Evolutionary conservation across 75 land plant species (phyloP).

Genomic region (Pinus albicaulis): DNA sequence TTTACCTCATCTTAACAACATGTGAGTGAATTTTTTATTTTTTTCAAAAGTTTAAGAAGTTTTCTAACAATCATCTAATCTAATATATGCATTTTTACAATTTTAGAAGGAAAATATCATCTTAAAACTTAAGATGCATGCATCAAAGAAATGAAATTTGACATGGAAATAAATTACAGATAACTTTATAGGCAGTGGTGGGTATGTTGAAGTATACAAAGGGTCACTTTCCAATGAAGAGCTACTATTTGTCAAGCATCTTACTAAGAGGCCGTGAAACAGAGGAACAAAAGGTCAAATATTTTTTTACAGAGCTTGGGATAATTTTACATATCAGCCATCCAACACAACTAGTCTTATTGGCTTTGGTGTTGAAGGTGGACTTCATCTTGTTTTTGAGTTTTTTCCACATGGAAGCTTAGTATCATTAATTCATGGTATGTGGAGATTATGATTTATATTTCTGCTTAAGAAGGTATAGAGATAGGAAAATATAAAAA

Average conservation of each 20-base stretch:
- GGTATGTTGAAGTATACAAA: slow-evolving; percentile 16
- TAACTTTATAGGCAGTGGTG: slow-evolving; percentile 14
- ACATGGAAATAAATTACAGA: background rate
- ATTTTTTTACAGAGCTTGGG: slow-evolving; percentile 15
- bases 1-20: too few relatives aligned
- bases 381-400: slow-evolving; percentile 64
- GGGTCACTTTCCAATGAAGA: background rate
- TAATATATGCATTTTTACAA: too few relatives aligned
- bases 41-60: too few relatives aligned
- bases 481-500: too few relatives aligned
- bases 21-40: too few relatives aligned
- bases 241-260: slow-evolving; percentile 12
- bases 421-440: slow-evolving; percentile 16
- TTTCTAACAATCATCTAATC: too few relatives aligned
- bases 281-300: slow-evolving; percentile 4
- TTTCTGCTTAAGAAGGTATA: too few relatives aligned
- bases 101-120: too few relatives aligned
- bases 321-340: slow-evolving; percentile 47
- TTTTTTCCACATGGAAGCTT: slow-evolving; percentile 48
- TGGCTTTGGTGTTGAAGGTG: slow-evolving; percentile 82
- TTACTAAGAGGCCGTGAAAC: slow-evolving; percentile 3
- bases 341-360: slow-evolving; percentile 74
- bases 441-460: too few relatives aligned
- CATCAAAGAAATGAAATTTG: background rate
- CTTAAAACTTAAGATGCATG: too few relatives aligned